Evolutionary conservation across 805 yeast genomes (phyloP), one percentile per base, ranked within the genome.

Genomic region (Candida sithepensis): DNA sequence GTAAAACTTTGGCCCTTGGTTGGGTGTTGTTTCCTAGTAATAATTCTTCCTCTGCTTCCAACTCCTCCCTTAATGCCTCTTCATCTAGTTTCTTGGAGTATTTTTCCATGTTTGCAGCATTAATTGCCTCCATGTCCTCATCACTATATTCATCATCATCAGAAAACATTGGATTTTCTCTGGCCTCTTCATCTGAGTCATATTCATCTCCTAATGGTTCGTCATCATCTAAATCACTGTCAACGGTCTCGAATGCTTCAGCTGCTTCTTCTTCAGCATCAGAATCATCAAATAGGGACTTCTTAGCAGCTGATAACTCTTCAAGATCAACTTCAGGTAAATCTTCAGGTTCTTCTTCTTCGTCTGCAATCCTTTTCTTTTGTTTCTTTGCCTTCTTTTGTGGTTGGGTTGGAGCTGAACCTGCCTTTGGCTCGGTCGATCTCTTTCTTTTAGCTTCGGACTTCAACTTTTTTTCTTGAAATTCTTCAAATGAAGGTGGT

Each of bases 401-500:
- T 39, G 46, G 41, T 7, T 14, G n/a, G 13, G 12, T 18, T n/a
- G 44, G 21, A 32, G 39, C 21, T 10, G 41, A 30, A 7, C 4
- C 23, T 5, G 16, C 26, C 32, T n/a, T 34, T 6, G 38, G 4
- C 16, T 34, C 21, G 18, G 38, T n/a, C 6, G 46, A 39, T 44
- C 46, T 44, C 45, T 47, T 50, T 26, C 61, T 49, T 53, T 60
- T 63, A 33, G 59, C 59, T 44, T 71, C 74, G 58, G 69, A 76
- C 51, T 76, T 75, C 36, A 55, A 60, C 55, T 66, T 69, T 24
- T 56, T 57, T 14, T 67, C 68, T 55, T 81, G 81, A 66, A 91
- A 84, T 61, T 92, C 96, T 40, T 92, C 98, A 52, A 84, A 73
- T 5, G 90, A 65, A 32, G 97, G 97, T 57, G 98, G 98, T 49